phyloP scores from a whole-genome alignment of 1,139 yeast genomes.

The Hemisphaericaspora xylanilytica region DNA sequence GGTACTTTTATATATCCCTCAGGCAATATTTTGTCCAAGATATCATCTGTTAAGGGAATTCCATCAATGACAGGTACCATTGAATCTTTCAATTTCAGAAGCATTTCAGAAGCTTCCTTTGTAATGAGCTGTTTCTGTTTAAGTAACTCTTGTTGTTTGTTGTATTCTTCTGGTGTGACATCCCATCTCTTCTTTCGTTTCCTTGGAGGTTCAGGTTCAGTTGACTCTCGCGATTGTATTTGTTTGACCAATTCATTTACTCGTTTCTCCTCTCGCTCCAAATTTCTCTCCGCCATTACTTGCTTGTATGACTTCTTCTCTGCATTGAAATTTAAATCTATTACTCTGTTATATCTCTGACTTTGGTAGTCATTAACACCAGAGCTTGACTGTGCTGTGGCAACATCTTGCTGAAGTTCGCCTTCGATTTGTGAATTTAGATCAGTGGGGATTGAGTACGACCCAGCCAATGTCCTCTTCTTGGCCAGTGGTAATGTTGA shows the following conservation, averaged over 20 bases:
- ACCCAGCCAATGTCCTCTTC: constrained; percentile 17
- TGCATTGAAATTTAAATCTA: constrained; percentile 23
- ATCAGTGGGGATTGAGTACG: constrained; percentile 32
- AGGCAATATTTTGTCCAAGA: constrained; percentile 54
- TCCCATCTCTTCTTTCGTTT: constrained; percentile 35
- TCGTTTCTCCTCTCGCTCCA: constrained; percentile 31
- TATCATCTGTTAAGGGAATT: constrained; percentile 47
- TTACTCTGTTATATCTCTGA: constrained; percentile 23
- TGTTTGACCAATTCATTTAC: constrained; percentile 19
- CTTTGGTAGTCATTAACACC: constrained; percentile 20
- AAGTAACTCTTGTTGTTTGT: constrained; percentile 10
- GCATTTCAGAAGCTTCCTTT: constrained; percentile 1
- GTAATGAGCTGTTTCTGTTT: not conserved
- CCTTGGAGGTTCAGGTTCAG: constrained; percentile 14
- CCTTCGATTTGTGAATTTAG: constrained; percentile 25
- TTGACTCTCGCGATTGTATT: constrained; percentile 12
- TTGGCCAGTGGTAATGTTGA: not conserved
- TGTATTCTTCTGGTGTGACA: constrained; percentile 35
- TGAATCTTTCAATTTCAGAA: constrained; percentile 12
- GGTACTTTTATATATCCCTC: constrained; percentile 47
- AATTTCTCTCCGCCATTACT: constrained; percentile 33
- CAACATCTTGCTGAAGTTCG: constrained; percentile 25
- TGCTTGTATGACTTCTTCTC: constrained; percentile 30
- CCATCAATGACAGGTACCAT: constrained; percentile 45
- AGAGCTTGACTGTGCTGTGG: constrained; percentile 17